Evolutionary conservation across 1,139 yeast species (phyloP).

Genomic region (Taphrina flavorubra): DNA sequence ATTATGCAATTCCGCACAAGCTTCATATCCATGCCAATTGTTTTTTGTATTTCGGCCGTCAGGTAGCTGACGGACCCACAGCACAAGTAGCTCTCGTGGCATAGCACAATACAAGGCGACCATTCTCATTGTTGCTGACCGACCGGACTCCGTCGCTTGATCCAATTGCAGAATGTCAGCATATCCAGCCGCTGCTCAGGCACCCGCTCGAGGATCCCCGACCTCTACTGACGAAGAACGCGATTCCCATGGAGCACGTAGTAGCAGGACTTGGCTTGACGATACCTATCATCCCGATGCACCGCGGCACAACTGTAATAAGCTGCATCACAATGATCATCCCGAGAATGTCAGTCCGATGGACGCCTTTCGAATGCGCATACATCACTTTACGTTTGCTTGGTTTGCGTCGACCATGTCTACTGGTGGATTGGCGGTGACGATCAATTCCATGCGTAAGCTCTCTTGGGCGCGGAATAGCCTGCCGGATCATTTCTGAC

Average conservation of each 20-base stretch:
- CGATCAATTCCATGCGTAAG: conserved; percentile 23
- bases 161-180: too few relatives aligned
- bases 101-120: too few relatives aligned
- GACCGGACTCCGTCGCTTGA: too few relatives aligned
- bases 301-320: conserved; percentile 1
- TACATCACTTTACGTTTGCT: conserved; percentile 38
- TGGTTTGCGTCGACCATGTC: conserved; percentile 41
- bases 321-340: neutral
- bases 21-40: too few relatives aligned
- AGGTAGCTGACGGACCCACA: too few relatives aligned
- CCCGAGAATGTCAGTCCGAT: neutral
- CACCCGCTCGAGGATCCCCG: neutral
- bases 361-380: conserved; percentile 12
- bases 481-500: too few relatives aligned
- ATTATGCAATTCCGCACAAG: conserved; percentile 6
- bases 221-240: neutral
- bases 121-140: too few relatives aligned
- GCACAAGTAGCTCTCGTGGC: too few relatives aligned
- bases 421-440: conserved; percentile 38
- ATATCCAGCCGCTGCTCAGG: neutral
- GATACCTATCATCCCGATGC: conserved; percentile 15
- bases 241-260: neutral
- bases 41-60: too few relatives aligned
- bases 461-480: neutral
- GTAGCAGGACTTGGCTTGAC: conserved; percentile 3